Evolutionary conservation across 2,329 filamentous ascomycete species (phyloP), one percentile per base, ranked within the genome.

Genomic region (Furcasterigmium sp.): DNA sequence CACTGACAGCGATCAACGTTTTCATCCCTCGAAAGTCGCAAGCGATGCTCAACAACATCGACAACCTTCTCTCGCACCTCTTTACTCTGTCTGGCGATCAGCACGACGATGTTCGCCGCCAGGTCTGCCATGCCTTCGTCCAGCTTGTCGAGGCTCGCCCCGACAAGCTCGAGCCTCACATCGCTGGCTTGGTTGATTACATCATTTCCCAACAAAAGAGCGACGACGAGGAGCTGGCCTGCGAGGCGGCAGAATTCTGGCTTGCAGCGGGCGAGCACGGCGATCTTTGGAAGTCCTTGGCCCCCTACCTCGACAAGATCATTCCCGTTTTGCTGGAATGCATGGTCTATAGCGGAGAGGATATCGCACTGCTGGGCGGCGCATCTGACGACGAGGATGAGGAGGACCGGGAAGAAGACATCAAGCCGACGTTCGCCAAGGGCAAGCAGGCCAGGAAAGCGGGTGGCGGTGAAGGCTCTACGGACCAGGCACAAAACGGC

Each of bases 241-340:
- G 94, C 51, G 93, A 98, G 61, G 93, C 93, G 8, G 90, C 93
- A 5, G 93, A 98, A 63, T 98, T 98, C 60, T 98, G 94, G 90
- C 79, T 98, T 36, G 89, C 89, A 30, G 84, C 95, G 17, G 91
- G 90, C 47, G 93, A 96, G 61, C 88, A 95, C 59, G 79, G 87
- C 34, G 79, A 85, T 46, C 69, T 97, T 42, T 89, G 88, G 69
- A 76, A 82, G 52, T 77, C 81, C 1, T 72, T 98, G 37, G 82
- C 77, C 8, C 90, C 90, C 0, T 87, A 87, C 58, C 78, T 97
- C 44, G 67, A 78, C 51, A 87, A 87, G 61, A 91, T 97, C 50
- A 85, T 98, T 23, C 93, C 93, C 0, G 86, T 96, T 2, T 70
- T 98, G 41, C 76, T 98, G 8, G 82, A 93, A 52, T 94, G 88